These are phyloP conservation scores for Pythium dissotocum DNA, from an alignment of 352 stramenopile genomes.

Conservation along the genomic window DNA sequence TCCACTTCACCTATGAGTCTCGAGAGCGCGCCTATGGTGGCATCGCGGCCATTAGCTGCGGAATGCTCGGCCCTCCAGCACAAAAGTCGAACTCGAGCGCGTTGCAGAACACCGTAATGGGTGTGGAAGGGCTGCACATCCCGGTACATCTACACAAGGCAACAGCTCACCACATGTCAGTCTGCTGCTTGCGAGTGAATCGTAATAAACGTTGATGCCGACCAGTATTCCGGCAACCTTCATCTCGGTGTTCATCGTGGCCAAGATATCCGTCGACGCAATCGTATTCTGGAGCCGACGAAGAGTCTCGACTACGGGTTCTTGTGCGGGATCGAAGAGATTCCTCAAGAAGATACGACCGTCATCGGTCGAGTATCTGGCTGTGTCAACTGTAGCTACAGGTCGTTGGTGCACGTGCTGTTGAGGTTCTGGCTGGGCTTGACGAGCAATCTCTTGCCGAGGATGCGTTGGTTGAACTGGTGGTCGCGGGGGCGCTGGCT, in stretches of 20 bases:
- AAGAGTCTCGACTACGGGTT: conserved; percentile 52
- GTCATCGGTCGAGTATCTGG: conserved; percentile 28
- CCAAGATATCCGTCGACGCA: conserved; percentile 31
- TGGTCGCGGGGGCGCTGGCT: not conserved
- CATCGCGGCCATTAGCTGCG: conserved; percentile 39
- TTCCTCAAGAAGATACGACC: conserved; percentile 46
- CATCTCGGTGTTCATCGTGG: conserved; percentile 67
- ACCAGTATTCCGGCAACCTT: conserved; percentile 60
- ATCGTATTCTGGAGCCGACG: conserved; percentile 43
- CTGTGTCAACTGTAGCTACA: conserved; percentile 13
- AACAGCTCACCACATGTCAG: conserved; percentile 10
- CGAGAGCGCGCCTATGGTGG: conserved; percentile 47
- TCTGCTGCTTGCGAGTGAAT: not conserved
- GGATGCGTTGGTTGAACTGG: not conserved
- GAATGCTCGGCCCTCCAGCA: conserved; percentile 18
- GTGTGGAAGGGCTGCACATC: conserved; percentile 18
- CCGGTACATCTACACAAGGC: conserved; percentile 44
- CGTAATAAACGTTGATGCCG: not conserved
- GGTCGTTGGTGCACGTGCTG: not conserved
- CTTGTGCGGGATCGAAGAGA: conserved; percentile 56
- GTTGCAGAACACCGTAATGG: conserved; percentile 11
- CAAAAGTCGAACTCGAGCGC: conserved; percentile 22
- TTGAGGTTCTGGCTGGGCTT: not conserved
- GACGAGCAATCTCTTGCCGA: not conserved
- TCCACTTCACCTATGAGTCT: conserved; percentile 38